Conservation (phyloP, 1,284 basidiomycete genomes). For the Heterobasidion parviporum region DNA sequence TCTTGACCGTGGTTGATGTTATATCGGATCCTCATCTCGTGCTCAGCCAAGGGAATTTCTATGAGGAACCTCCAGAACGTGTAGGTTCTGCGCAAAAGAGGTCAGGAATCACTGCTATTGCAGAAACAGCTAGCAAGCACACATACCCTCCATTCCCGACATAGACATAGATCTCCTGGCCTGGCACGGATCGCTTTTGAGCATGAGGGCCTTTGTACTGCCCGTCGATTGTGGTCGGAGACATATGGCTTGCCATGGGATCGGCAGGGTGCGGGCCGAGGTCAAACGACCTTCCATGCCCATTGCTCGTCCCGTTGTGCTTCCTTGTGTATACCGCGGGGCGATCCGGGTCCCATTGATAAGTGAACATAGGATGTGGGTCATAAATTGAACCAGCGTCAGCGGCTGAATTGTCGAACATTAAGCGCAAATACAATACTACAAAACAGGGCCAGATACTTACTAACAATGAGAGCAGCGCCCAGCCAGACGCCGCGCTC, state of each 20-base stretch:
- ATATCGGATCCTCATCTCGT: conserved; percentile 79
- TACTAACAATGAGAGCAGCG: conserved; percentile 78
- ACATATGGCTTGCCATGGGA: conserved; percentile 26
- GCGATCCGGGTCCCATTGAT: conserved; percentile 66
- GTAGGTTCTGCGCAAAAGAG: conserved; percentile 44
- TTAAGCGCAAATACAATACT: background rate
- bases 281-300: conserved; percentile 37
- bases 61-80: conserved; percentile 96
- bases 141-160: conserved; percentile 54
- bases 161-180: conserved; percentile 80
- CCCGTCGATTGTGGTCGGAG: conserved; percentile 11
- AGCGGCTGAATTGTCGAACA: conserved; percentile 39
- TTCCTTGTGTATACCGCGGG: conserved; percentile 11
- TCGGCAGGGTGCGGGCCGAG: conserved; percentile 68
- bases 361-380: conserved; percentile 67
- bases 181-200: conserved; percentile 39
- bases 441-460: conserved; percentile 23
- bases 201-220: conserved; percentile 23
- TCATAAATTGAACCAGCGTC: conserved; percentile 78
- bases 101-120: background rate
- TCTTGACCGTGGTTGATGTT: conserved; percentile 72
- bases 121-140: background rate
- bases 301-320: conserved; percentile 10
- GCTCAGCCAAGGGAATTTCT: conserved; percentile 65
- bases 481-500: conserved; percentile 77